These are phyloP conservation scores for Testicularia cyperi DNA, from an alignment of 1,284 basidiomycete genomes.

Conservation along the genomic window DNA sequence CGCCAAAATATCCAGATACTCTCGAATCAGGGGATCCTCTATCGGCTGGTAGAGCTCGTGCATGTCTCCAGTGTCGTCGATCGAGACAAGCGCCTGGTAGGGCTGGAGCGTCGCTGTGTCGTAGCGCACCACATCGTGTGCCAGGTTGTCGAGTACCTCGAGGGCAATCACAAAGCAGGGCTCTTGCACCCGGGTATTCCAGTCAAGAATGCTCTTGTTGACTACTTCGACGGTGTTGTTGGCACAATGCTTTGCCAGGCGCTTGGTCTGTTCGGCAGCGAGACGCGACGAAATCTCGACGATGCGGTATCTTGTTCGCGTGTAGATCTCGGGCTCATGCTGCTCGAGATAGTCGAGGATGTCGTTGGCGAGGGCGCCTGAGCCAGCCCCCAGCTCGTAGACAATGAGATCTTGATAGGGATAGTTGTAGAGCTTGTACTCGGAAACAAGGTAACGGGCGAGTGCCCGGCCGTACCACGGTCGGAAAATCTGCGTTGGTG, in stretches of 20 bases:
- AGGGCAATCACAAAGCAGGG: slow-evolving; percentile 91
- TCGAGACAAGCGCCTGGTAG: slow-evolving; percentile 78
- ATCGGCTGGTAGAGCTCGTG: slow-evolving; percentile 80
- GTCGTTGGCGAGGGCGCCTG: slow-evolving; percentile 87
- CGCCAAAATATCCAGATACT: slow-evolving; percentile 63
- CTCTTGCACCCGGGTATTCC: slow-evolving; percentile 73
- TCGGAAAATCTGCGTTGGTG: slow-evolving; percentile 97
- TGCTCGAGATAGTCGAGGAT: slow-evolving; percentile 78
- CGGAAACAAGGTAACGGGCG: slow-evolving; percentile 80
- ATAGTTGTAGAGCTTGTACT: slow-evolving; percentile 90
- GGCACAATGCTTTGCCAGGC: slow-evolving; percentile 33
- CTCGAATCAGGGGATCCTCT: slow-evolving; percentile 77
- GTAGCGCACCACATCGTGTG: slow-evolving; percentile 93
- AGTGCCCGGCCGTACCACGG: slow-evolving; percentile 92
- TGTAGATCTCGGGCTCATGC: slow-evolving; percentile 85
- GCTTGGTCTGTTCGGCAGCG: slow-evolving; percentile 69
- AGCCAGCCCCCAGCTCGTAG: slow-evolving; percentile 97
- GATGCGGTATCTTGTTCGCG: slow-evolving; percentile 83
- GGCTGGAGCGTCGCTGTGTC: slow-evolving; percentile 73
- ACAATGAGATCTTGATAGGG: slow-evolving; percentile 92
- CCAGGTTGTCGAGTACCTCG: slow-evolving; percentile 97
- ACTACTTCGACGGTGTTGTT: slow-evolving; percentile 70
- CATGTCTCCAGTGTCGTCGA: slow-evolving; percentile 83
- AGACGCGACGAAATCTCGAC: slow-evolving; percentile 87
- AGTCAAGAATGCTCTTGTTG: slow-evolving; percentile 84